Base-by-base conservation (phyloP, 371 early-diverging fungal genomes). In the Catenaria anguillulae region DNA sequence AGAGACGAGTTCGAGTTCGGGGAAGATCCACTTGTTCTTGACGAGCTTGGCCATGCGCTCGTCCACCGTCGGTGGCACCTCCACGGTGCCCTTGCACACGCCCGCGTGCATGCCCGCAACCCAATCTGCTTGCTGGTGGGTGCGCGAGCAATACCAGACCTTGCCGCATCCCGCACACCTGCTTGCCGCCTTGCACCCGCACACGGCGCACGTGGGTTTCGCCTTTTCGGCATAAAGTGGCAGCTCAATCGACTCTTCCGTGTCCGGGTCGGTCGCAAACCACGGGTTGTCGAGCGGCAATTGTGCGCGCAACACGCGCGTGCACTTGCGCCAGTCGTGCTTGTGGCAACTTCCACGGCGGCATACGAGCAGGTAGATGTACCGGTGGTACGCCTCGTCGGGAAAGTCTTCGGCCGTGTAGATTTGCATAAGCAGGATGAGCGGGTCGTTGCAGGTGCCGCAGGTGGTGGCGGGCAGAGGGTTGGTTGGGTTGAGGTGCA, bases 321-420 rank as follows among this genome's bases (percentile, higher is more conserved):
- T 31, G 42, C 84, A 75, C 56, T 78, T 74, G 36, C 64, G 72
- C 76, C 82, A 81, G 26, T 78, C 70, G 59, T 74, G 73, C 55
- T 75, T 73, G 56, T 88, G 84, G 71, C 96, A 95, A 0, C 72
- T 64, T 24, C 92, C 92, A 34, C 84, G 84, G 63, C 83, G 86
- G 73, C 97, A 97, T 66, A 87, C 82, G 66, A 89, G 95, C 4
- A 95, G 80, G 66, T 93, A 94, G 21, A 94, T 70, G 55, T 82
- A 79, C 45, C 97, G 83, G 66, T 93, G 93, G 64, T 84, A 94
- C 2, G 97, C 94, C 63, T 88, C 85, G 0, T 70, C 70, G 0
- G 90, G 88, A 34, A 82, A 73, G 67, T 94, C 92, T 64, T 95
- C 93, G 23, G 96, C 93, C 1, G 95, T 89, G 66, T 91, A 97